A percentile compares a stretch with the other conserved stretches of the same genome.
Conservation (phyloP, 2,329 filamentous ascomycete species). For the Epichloe coenophiala region DNA sequence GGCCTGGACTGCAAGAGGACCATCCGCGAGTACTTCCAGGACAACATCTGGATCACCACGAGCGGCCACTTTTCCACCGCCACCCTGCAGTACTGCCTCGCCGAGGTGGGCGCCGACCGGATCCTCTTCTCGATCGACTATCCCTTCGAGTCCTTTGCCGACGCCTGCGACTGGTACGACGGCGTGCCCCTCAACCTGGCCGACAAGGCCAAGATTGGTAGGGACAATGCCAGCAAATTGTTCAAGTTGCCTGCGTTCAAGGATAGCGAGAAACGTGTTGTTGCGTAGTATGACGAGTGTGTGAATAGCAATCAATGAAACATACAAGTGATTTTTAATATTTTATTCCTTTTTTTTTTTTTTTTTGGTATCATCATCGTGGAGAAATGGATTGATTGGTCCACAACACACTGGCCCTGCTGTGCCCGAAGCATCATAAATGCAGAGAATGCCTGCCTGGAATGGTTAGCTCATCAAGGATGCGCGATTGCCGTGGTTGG, state of each 20-base stretch:
- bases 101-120: slow-evolving; percentile 33
- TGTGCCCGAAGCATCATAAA: too few species aligned
- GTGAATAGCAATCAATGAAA: not conserved
- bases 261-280: slow-evolving; percentile 10
- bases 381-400: too few species aligned
- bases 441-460: too few species aligned
- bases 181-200: slow-evolving; percentile 19
- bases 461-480: too few species aligned
- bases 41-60: slow-evolving; percentile 45
- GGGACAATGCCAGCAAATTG: slow-evolving; percentile 28
- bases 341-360: too few species aligned
- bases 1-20: slow-evolving; percentile 34
- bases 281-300: not conserved
- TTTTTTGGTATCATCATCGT: too few species aligned
- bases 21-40: slow-evolving; percentile 37
- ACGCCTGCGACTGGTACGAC: slow-evolving; percentile 29
- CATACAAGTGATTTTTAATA: too few species aligned
- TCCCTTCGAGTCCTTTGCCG: slow-evolving; percentile 33
- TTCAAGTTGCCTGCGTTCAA: slow-evolving; percentile 25
- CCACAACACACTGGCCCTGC: too few species aligned
- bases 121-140: slow-evolving; percentile 42
- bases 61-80: slow-evolving; percentile 41
- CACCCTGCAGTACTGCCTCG: slow-evolving; percentile 34
- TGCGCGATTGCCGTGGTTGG: too few species aligned
- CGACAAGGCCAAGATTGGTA: slow-evolving; percentile 26